phyloP scores from a whole-genome alignment of 306 rosid genomes.

The Leucaena leucocephala region DNA sequence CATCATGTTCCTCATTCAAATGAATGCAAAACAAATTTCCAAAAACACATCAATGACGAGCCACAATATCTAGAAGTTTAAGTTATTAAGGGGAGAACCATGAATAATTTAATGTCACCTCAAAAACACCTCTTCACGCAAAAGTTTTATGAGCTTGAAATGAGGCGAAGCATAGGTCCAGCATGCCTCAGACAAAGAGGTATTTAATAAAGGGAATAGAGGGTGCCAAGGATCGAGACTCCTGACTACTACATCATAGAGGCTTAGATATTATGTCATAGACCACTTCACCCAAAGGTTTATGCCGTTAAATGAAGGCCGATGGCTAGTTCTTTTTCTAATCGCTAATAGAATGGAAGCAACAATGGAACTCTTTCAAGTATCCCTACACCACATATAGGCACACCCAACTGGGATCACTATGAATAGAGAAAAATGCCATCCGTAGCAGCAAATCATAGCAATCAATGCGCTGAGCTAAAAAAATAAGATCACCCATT shows the following conservation, averaged over 20 bases:
- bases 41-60: not conserved
- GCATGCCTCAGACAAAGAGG: not conserved
- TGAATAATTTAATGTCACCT: not conserved
- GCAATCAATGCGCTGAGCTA: not conserved
- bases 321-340: not conserved
- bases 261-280: not conserved
- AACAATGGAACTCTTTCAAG: not conserved
- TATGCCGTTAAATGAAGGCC: not conserved
- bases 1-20: constrained; percentile 2
- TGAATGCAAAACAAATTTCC: not conserved
- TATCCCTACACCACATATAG: not conserved
- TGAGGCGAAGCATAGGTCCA: not conserved
- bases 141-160: not conserved
- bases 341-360: not conserved
- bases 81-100: not conserved
- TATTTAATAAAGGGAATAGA: not conserved
- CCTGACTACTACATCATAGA: not conserved
- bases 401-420: not conserved
- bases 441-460: not conserved
- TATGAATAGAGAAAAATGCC: not conserved
- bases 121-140: not conserved
- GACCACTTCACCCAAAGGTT: not conserved
- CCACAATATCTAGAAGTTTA: not conserved
- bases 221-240: not conserved
- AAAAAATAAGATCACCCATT: not conserved